A percentile compares a stretch with the other conserved stretches of the same genome.
These are phyloP conservation scores for Phytophthora pisi DNA, from an alignment of 352 stramenopile species.

Conservation along the genomic window DNA sequence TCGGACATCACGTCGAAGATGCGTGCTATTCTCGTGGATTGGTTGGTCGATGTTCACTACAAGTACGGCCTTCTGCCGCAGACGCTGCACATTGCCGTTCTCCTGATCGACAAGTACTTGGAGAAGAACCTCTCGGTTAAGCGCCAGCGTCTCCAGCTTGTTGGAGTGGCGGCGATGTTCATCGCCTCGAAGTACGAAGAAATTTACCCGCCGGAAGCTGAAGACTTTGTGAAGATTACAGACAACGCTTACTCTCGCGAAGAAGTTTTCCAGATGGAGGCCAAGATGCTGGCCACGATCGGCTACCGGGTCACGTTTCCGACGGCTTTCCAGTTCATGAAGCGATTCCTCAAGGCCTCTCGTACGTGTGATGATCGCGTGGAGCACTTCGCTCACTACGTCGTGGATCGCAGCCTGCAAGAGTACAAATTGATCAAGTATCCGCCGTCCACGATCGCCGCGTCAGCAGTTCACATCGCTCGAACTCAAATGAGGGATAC, in stretches of 20 bases:
- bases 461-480: slow-evolving; percentile 97
- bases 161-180: slow-evolving; percentile 96
- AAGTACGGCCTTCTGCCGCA: slow-evolving; percentile 84
- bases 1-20: slow-evolving; percentile 99
- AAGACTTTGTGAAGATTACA: slow-evolving; percentile 97
- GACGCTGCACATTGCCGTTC: slow-evolving; percentile 86
- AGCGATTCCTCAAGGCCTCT: slow-evolving; percentile 87
- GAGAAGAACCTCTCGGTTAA: slow-evolving; percentile 71
- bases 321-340: slow-evolving; percentile 87
- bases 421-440: slow-evolving; percentile 99
- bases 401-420: slow-evolving; percentile 98
- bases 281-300: slow-evolving; percentile 71
- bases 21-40: slow-evolving; percentile 99
- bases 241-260: slow-evolving; percentile 94
- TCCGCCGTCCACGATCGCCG: slow-evolving; percentile 96
- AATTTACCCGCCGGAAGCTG: slow-evolving; percentile 93
- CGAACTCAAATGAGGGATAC: slow-evolving; percentile 77
- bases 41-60: slow-evolving; percentile 95
- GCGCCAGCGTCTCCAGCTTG: slow-evolving; percentile 93
- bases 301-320: slow-evolving; percentile 85
- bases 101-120: slow-evolving; percentile 84
- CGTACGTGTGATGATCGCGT: slow-evolving; percentile 74
- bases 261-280: slow-evolving; percentile 86
- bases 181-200: slow-evolving; percentile 99
- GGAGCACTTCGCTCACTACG: slow-evolving; percentile 95